Percentiles rank a stretch among this genome's conserved stretches.
Conservation (phyloP, 768 basidiomycete species). For the Scleroderma citrinum region DNA sequence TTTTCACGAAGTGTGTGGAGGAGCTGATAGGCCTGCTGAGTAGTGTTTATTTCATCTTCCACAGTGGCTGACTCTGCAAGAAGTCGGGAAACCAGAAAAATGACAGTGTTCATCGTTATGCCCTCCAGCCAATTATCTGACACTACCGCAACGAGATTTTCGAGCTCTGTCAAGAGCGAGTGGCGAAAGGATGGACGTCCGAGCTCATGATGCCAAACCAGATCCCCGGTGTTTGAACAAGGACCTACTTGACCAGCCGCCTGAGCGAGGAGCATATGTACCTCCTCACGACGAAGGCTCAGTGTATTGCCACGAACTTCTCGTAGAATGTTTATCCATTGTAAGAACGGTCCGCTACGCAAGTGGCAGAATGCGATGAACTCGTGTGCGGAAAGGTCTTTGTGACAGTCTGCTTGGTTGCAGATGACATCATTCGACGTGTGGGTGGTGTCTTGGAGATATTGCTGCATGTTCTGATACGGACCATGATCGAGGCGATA, state of each 20-base stretch:
- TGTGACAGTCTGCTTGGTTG: slow-evolving; percentile 32
- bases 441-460: too few relatives aligned
- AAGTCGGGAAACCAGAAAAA: slow-evolving; percentile 15
- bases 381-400: slow-evolving; percentile 34
- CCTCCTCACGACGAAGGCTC: slow-evolving; percentile 31
- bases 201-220: slow-evolving; percentile 31
- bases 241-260: slow-evolving; percentile 5
- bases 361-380: slow-evolving; percentile 34
- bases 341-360: slow-evolving; percentile 28
- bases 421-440: slow-evolving; percentile 20
- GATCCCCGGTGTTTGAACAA: not conserved
- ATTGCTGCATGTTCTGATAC: not conserved
- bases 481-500: too few relatives aligned
- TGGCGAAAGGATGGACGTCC: slow-evolving; percentile 23
- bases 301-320: slow-evolving; percentile 31
- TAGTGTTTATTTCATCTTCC: not conserved
- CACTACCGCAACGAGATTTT: slow-evolving; percentile 25
- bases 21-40: slow-evolving; percentile 11
- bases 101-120: slow-evolving; percentile 21
- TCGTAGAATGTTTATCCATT: slow-evolving; percentile 27
- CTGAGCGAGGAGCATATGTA: slow-evolving; percentile 29
- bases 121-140: slow-evolving; percentile 33
- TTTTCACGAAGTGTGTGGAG: slow-evolving; percentile 23
- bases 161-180: slow-evolving; percentile 27
- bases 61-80: not conserved